Evolutionary conservation across 257 asterid species (phyloP), one percentile per base, ranked within the genome.

Genomic region (Solanum sparsipilum): DNA sequence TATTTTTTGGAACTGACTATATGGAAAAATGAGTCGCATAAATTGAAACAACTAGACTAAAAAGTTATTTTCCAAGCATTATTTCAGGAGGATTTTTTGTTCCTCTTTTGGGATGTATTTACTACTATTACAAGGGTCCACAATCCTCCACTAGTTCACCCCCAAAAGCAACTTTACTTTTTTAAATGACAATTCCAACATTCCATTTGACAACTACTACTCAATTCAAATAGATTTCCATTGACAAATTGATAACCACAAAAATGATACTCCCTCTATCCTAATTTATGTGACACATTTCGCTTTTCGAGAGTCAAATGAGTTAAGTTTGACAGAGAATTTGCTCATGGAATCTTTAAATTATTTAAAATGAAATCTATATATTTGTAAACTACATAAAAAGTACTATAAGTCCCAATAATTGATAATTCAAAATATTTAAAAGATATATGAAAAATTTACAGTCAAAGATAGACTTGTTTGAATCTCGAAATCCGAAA

Each of bases 11-110:
- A 10, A 63, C 0, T n/a, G 13, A 63, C 16, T n/a, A 63, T 0
- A 0, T 18, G 0, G 0, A n/a, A 63, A 63, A n/a, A 4, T 23
- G 12, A 7, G 0, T 58, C 25, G 2, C 1, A 58, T 20, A 58
- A 58, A 58, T 58, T 58, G 1, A 58, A 58, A 10, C 0, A 5
- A 0, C 2, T 0, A 5, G 1, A 1, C 0, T 63, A 65, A 67
- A 85, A 27, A 67, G 65, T 46, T 23, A 0, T 60, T 36, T 7
- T 11, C 25, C 21, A 35, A 38, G 27, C 88, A 41, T 73, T 86
- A 72, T 86, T 35, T 52, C 72, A 71, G 10, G 68, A 72, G 84
- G 52, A 73, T 2, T 32, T 58, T 72, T 18, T 68, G 83, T 73
- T 32, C 32, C 73, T 32, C 35, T n/a, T 73, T 25, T 71, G 48